Percentiles rank a stretch among this genome's conserved stretches.
Conservation (phyloP, 352 stramenopile species). For the Pythium plurisporium region DNA sequence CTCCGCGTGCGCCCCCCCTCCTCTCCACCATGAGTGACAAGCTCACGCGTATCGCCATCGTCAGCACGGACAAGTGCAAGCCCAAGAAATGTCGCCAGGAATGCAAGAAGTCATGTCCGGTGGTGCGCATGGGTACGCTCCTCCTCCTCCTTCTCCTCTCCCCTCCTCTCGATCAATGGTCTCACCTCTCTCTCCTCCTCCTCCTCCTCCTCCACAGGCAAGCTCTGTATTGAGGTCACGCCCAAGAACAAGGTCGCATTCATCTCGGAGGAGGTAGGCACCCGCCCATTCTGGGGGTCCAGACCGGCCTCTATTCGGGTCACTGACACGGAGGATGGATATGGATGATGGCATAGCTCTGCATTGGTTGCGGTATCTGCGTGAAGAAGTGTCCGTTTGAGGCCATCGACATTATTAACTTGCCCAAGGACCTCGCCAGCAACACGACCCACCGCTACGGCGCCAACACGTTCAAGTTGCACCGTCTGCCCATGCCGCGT, state of each 20-base stretch:
- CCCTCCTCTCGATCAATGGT: background rate
- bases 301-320: slow-evolving; percentile 12
- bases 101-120: slow-evolving; percentile 99
- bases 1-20: background rate
- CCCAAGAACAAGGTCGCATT: slow-evolving; percentile 97
- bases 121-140: slow-evolving; percentile 92
- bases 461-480: slow-evolving; percentile 99
- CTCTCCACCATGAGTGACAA: slow-evolving; percentile 72
- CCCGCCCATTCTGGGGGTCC: slow-evolving; percentile 11
- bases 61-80: slow-evolving; percentile 99
- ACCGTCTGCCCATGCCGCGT: slow-evolving; percentile 97
- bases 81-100: slow-evolving; percentile 99
- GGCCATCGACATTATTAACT: slow-evolving; percentile 99
- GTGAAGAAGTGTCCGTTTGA: slow-evolving; percentile 99
- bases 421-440: slow-evolving; percentile 98
- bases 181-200: background rate
- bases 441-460: slow-evolving; percentile 99
- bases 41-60: slow-evolving; percentile 98
- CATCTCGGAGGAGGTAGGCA: slow-evolving; percentile 91
- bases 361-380: slow-evolving; percentile 99
- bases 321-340: too few species aligned
- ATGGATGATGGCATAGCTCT: too few species aligned
- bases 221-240: slow-evolving; percentile 99
- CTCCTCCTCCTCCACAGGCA: slow-evolving; percentile 52
- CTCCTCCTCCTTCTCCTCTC: background rate